A percentile compares a stretch with the other conserved stretches of the same genome.
phyloP scores from a whole-genome alignment of 1,139 yeast species.

The Nakaseomyces delphensis region DNA sequence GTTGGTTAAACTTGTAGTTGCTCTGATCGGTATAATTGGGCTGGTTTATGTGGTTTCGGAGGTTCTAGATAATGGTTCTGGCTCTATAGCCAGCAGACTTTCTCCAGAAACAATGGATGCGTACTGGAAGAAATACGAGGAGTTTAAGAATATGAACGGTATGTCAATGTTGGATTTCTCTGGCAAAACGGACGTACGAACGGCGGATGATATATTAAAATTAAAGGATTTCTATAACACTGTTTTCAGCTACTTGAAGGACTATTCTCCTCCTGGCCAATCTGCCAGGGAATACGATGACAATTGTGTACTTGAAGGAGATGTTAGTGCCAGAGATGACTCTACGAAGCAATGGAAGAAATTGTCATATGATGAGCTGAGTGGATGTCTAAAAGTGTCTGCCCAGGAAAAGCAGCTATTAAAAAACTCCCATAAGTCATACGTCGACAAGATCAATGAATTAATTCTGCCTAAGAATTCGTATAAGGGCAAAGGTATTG shows the following conservation, averaged over 20 bases:
- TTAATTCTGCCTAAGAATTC: constrained; percentile 38
- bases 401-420: constrained; percentile 41
- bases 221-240: constrained; percentile 22
- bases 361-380: constrained; percentile 19
- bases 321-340: constrained; percentile 24
- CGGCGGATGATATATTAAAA: constrained; percentile 4
- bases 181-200: constrained; percentile 4
- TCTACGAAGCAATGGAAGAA: constrained; percentile 19
- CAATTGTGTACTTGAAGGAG: constrained; percentile 21
- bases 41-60: constrained; percentile 11
- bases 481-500: constrained; percentile 66
- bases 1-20: constrained; percentile 15
- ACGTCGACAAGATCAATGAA: constrained; percentile 44
- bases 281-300: constrained; percentile 17
- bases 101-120: constrained; percentile 2
- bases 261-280: constrained; percentile 23
- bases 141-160: not conserved
- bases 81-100: constrained; percentile 8
- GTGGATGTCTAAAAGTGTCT: constrained; percentile 35
- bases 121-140: constrained; percentile 7
- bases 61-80: constrained; percentile 13
- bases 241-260: constrained; percentile 21
- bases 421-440: constrained; percentile 44
- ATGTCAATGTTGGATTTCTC: not conserved
- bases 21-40: constrained; percentile 12